These are phyloP conservation scores for Saccharomycopsis fermentans DNA, from an alignment of 805 yeast genomes.

Conservation along the genomic window DNA sequence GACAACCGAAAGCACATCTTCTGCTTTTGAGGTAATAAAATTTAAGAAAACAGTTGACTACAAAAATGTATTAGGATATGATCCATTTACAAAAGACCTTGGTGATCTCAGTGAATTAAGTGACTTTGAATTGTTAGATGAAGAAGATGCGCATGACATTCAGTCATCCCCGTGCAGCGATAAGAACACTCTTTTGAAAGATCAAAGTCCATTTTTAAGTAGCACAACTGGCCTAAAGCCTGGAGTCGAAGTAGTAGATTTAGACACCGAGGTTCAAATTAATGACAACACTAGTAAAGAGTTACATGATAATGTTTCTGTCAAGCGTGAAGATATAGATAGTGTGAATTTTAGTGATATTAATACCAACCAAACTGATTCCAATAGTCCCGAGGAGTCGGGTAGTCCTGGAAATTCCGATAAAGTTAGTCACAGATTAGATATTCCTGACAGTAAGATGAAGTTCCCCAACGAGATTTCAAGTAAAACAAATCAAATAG, in stretches of 20 bases:
- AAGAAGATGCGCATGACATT: neutral
- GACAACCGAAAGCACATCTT: neutral
- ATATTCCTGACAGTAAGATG: no score
- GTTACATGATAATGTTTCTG: neutral
- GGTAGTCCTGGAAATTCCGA: no score
- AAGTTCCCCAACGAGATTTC: no score
- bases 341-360: neutral
- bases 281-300: neutral
- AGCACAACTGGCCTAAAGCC: neutral
- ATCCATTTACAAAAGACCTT: neutral
- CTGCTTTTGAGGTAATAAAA: neutral
- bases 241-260: neutral
- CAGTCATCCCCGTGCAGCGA: neutral
- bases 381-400: no score
- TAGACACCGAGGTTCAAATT: neutral
- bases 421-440: no score
- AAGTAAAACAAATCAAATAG: no score
- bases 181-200: neutral
- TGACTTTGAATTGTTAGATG: neutral
- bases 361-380: no score
- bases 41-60: neutral
- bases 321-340: neutral
- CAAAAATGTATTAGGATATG: neutral
- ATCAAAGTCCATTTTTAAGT: neutral
- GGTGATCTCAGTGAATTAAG: neutral